These are phyloP conservation scores for Batkoa obscura DNA, from an alignment of 371 early-diverging fungal species.

Conservation along the genomic window DNA sequence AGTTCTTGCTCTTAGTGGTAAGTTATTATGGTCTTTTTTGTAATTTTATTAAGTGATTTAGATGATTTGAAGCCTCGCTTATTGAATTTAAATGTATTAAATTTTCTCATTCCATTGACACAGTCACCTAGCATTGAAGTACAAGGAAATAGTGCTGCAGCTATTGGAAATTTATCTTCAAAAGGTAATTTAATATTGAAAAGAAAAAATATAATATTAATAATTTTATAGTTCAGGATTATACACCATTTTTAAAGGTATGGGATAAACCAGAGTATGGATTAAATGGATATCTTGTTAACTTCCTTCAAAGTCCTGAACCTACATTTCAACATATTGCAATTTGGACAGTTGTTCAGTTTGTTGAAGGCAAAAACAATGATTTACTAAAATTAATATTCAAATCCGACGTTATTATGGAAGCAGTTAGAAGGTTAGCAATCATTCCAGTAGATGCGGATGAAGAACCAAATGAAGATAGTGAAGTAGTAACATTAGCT, in stretches of 20 bases:
- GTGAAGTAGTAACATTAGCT: neutral
- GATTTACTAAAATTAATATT: neutral
- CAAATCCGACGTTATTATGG: constrained; percentile 1
- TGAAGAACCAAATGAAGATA: constrained; percentile 2
- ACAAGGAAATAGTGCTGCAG: constrained; percentile 65
- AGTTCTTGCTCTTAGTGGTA: constrained; percentile 57
- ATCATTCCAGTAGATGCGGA: neutral
- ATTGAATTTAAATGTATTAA: constrained; percentile 33
- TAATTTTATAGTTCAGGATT: constrained; percentile 29
- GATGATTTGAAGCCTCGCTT: constrained; percentile 55
- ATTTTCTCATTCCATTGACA: constrained; percentile 54
- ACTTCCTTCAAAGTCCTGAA: constrained; percentile 48
- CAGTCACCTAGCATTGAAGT: constrained; percentile 44
- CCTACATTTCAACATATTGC: constrained; percentile 66
- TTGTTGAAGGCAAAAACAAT: constrained; percentile 34
- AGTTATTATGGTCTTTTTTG: no score
- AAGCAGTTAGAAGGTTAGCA: neutral
- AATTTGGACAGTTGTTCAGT: constrained; percentile 78
- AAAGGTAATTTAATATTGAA: constrained; percentile 20
- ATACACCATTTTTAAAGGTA: constrained; percentile 35
- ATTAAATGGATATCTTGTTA: constrained; percentile 43
- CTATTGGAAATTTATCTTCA: constrained; percentile 62
- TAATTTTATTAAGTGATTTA: no score
- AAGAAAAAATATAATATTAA: no score
- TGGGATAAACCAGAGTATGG: constrained; percentile 52